Base-by-base conservation (phyloP, 371 early-diverging fungal species). In the Dinochytrium kinnereticum region DNA sequence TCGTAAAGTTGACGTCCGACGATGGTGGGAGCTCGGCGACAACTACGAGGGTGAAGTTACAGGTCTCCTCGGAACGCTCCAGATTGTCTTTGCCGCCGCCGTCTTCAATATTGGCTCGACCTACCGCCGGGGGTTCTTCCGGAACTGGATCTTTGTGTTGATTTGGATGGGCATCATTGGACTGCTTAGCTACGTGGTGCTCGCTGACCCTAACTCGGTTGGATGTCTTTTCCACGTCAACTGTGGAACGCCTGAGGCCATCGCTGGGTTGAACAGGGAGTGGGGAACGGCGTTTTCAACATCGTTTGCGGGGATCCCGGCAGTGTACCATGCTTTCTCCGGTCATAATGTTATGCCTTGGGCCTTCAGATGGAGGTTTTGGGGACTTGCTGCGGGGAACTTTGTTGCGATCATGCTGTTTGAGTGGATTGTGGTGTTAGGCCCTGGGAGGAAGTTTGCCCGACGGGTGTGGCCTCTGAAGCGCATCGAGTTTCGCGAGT, bases 21-120 rank as follows among this genome's bases (percentile, higher is more conserved):
- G 85, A 72, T 93, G 93, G 93, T 93, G 93, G 92, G 82, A 92
- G 50, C 81, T 93, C 34, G 92, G 90, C 65, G 93, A 93, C 78
- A 92, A 90, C 73, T 93, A 83, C 69, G 93, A 93, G 78, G 85
- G 88, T 26, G 91, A 68, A 51, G 69, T 78, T 13, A 74, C 77
- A 44, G 80, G 80, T 19, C 83, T 92, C 28, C 75, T 90, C 0
- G 78, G 89, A 5, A 86, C 87, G n/a, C 81, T 87, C 57, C 77
- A 91, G 71, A 89, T 88, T 59, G 57, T 84, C 24, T 70, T 81
- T 64, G 87, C 86, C 24, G 91, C 87, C 5, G 90, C 88, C 33
- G 81, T 88, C 33, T 90, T 90, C 82, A 92, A 89, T 77, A 87
- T 90, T 76, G 93, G 93, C 26, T 80, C 81, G 49, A 78, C 80